A percentile compares a stretch with the other conserved stretches of the same genome.
phyloP scores from a whole-genome alignment of 805 yeast genomes.

The Ogataea sp. region DNA sequence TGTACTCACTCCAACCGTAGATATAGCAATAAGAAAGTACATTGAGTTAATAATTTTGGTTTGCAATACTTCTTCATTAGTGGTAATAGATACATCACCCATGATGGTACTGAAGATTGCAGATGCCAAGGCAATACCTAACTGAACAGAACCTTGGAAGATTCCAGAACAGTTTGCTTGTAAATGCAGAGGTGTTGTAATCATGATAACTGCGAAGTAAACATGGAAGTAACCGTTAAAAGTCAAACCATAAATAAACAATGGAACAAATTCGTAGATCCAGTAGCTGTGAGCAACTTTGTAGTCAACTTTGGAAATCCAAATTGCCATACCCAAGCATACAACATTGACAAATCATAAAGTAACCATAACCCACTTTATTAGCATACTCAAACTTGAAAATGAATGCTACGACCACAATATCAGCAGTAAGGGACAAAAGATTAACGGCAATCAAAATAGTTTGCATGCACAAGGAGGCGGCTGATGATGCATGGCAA shows the following conservation, averaged over 20 bases:
- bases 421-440: no score
- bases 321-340: conserved; percentile 9
- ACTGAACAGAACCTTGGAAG: not conserved
- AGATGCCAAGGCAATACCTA: not conserved
- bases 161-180: conserved; percentile 1
- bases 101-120: not conserved
- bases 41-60: not conserved
- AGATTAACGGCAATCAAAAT: no score
- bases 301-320: conserved; percentile 15
- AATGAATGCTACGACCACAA: no score
- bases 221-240: conserved; percentile 26
- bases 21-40: not conserved
- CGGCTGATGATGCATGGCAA: no score
- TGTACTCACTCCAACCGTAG: no score
- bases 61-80: not conserved
- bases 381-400: no score
- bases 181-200: conserved; percentile 4
- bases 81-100: not conserved
- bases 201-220: conserved; percentile 23
- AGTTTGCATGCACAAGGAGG: no score
- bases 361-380: conserved; percentile 14
- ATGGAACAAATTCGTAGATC: conserved; percentile 18
- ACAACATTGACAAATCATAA: conserved; percentile 7
- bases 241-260: conserved; percentile 12
- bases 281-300: conserved; percentile 10